Base-by-base conservation (phyloP, 1,284 basidiomycete genomes). In the Puccinia triticina region DNA sequence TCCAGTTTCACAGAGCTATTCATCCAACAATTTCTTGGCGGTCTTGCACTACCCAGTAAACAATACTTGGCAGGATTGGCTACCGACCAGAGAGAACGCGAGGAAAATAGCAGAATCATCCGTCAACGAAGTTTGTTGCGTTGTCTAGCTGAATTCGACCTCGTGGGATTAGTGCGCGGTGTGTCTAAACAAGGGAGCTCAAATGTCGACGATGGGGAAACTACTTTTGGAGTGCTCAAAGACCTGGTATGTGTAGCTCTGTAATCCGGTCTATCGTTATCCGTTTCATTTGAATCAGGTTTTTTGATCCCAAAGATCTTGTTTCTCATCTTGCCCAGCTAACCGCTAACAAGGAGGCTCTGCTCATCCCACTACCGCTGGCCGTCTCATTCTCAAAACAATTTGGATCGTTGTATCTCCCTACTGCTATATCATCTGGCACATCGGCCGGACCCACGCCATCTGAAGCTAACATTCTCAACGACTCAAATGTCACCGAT, bases 21-120 rank as follows among this genome's bases (percentile, higher is more conserved):
- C 34, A 88, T 94, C 0, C 88, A 90, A 11, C 88, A 90, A 18
- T 89, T 99, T 1, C 87, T 91, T 26, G 86, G 90, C 1, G 90
- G 92, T 11, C 90, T 99, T 34, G 72, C 79, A 16, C 55, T 75
- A 23, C 79, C 79, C 29, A 82, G 74, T 64, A 82, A 87, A 80
- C 50, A 82, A 75, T 46, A 75, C 48, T 29, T 82, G 2, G 83
- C 86, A 7, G 89, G 89, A 21, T 86, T 93, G 53, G 88, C 91
- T 21, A 88, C 89, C 0, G 95, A 97, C 84, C 94, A 98, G 86
- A 91, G 92, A 77, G 97, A 99, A 86, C 96, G 95, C 87, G 97
- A 99, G 83, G 96, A 99, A 84, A 89, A 91, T 76, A 88, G 91
- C 21, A 90, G 96, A 37, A 89, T 99, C 18, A 86, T 90, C 1